A percentile compares a stretch with the other conserved stretches of the same genome.
phyloP scores from a whole-genome alignment of 2,329 filamentous ascomycete genomes.

The Diaporthe aspalathi region DNA sequence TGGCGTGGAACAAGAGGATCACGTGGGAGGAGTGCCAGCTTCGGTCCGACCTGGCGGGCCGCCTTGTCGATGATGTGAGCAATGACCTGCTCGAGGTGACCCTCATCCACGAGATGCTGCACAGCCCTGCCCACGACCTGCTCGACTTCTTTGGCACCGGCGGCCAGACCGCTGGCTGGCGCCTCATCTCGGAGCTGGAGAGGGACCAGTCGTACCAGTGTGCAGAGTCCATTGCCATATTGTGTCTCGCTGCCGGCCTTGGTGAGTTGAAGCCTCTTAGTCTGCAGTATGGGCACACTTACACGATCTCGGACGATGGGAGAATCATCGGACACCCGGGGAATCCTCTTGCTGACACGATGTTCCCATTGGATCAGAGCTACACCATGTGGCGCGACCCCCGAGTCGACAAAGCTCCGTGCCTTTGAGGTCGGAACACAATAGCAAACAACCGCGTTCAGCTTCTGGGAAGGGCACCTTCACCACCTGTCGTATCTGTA shows the following conservation, averaged over 20 bases:
- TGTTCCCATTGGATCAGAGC: too few relatives aligned
- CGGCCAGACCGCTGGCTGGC: background rate
- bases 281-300: background rate
- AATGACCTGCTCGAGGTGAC: background rate
- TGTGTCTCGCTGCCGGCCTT: background rate
- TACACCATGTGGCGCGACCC: background rate
- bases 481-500: fast-evolving
- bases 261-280: background rate
- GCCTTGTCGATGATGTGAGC: background rate
- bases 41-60: background rate
- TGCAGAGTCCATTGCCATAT: background rate
- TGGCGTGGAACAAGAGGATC: background rate
- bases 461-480: background rate
- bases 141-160: background rate
- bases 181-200: background rate
- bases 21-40: background rate
- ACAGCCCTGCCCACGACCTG: background rate
- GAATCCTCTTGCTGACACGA: too few relatives aligned
- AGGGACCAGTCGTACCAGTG: background rate
- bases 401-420: background rate
- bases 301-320: background rate
- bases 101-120: background rate
- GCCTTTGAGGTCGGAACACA: background rate
- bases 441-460: background rate
- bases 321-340: background rate